phyloP scores from a whole-genome alignment of 2,329 filamentous ascomycete genomes.

The Aureobasidium sp. region DNA sequence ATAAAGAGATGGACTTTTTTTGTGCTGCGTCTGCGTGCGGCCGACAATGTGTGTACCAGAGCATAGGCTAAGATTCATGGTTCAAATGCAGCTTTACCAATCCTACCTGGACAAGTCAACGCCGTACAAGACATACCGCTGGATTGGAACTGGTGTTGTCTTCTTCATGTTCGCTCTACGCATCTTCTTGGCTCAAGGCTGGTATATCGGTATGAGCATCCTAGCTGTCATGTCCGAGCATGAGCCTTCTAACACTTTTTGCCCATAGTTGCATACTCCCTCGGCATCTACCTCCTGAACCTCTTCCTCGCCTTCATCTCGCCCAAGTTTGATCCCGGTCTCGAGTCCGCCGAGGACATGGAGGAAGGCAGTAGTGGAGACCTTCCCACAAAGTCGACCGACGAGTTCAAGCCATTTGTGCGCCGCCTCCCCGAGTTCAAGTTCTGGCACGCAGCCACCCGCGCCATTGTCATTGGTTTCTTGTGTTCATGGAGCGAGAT shows the following conservation, averaged over 20 bases:
- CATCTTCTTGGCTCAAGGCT: slow-evolving; percentile 88
- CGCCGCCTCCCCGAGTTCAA: slow-evolving; percentile 96
- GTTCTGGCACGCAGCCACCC: slow-evolving; percentile 96
- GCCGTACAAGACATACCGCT: slow-evolving; percentile 82
- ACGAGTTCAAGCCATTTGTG: slow-evolving; percentile 97
- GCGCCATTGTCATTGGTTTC: slow-evolving; percentile 76
- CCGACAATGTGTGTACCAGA: neutral
- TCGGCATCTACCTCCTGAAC: slow-evolving; percentile 98
- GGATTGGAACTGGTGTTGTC: slow-evolving; percentile 70
- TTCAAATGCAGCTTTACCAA: slow-evolving; percentile 74
- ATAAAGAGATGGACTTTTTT: neutral
- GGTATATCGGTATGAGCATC: slow-evolving; percentile 78
- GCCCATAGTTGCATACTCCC: slow-evolving; percentile 77
- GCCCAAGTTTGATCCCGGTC: slow-evolving; percentile 96
- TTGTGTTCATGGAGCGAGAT: slow-evolving; percentile 85
- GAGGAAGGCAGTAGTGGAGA: slow-evolving; percentile 65
- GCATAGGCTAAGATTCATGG: neutral
- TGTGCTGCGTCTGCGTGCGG: too few species aligned
- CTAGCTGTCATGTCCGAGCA: neutral
- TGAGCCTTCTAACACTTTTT: slow-evolving; percentile 6
- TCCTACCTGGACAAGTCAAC: slow-evolving; percentile 88
- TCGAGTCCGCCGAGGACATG: slow-evolving; percentile 91
- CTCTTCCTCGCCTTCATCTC: slow-evolving; percentile 97
- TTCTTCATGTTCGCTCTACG: slow-evolving; percentile 79
- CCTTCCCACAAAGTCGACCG: slow-evolving; percentile 89